Evolutionary conservation across 2,329 filamentous ascomycete genomes (phyloP), one percentile per base, ranked within the genome.

Genomic region (Fusarium aywerte): DNA sequence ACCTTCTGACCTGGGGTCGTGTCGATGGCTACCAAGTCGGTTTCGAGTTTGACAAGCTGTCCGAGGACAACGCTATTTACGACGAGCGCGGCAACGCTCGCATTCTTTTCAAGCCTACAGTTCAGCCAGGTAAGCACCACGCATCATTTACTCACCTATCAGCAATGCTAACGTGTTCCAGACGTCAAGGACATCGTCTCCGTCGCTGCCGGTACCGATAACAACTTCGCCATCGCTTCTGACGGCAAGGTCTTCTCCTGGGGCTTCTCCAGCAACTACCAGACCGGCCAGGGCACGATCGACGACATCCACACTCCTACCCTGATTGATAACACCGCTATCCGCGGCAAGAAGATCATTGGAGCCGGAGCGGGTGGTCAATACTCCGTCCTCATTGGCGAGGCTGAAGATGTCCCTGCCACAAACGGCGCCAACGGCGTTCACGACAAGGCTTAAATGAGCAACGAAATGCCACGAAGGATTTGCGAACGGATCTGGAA

Each of bases 351-450:
- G 79, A 88, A 89, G 77, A 84, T 97, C 40, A 84, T 89, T 32
- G 92, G 85, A 79, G 92, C 91, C n/a, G 92, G 92, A 40, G 90
- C 90, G n/a, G 94, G 95, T 68, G 93, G 93, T 7, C 94, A 97
- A 75, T 97, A 88, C 77, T 90, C 89, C 2, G 79, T 92, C 23
- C 72, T 92, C n/a, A 82, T 84, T 11, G 84, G 84, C 52, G 75
- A 75, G 61, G 71, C 80, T 23, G 74, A 76, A 20, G 74, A 73
- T 11, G 67, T 44, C 1, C 71, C 72, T 47, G 67, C 69, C 57
- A 65, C 69, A 38, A 80, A 80, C 40, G 78, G 78, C 15, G 69
- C 69, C 23, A 74, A 74, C 21, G 72, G 71, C 15, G 52, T 56
- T 12, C 60, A 73, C 16, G 62, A 59, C 35, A 58, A 58, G 47